phyloP scores from a whole-genome alignment of 2,329 filamentous ascomycete species.

The Colletotrichum sp. region DNA sequence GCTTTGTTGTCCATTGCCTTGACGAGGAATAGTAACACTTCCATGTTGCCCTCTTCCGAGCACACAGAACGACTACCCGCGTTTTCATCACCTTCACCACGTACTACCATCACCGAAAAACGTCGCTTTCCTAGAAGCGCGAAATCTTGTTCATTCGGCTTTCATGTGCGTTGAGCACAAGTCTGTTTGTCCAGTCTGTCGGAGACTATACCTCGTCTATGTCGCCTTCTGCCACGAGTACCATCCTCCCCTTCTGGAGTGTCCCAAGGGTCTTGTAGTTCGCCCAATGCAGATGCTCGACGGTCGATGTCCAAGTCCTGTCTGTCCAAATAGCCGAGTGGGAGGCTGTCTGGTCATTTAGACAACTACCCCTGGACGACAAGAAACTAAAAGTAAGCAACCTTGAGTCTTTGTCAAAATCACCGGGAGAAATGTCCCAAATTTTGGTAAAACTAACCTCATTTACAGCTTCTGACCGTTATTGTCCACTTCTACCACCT shows the following conservation, averaged over 20 bases:
- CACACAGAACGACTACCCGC: not conserved
- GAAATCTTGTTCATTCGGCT: constrained; percentile 21
- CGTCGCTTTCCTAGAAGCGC: not conserved
- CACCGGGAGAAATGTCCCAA: not conserved
- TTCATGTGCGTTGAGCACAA: constrained; percentile 67
- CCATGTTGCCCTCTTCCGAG: constrained; percentile 18
- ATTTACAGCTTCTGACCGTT: constrained; percentile 58
- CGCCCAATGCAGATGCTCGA: constrained; percentile 52
- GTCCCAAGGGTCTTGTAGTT: constrained; percentile 47
- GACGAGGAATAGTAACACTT: not conserved
- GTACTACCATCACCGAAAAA: not conserved
- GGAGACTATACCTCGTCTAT: constrained; percentile 63
- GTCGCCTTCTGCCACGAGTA: constrained; percentile 60
- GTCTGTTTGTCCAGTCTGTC: constrained; percentile 63
- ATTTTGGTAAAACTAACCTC: not conserved
- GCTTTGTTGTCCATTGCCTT: not conserved
- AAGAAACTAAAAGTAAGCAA: not conserved
- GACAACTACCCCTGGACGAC: not conserved
- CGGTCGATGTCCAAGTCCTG: constrained; percentile 61
- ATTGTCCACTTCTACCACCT: constrained; percentile 77
- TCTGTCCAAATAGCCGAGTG: constrained; percentile 62
- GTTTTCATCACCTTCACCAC: not conserved
- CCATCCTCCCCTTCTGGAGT: constrained; percentile 52
- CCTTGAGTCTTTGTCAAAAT: constrained; percentile 22
- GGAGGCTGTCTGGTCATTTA: constrained; percentile 62